phyloP scores from a whole-genome alignment of 2,329 filamentous ascomycete genomes.

The Trichoderma simmonsii region DNA sequence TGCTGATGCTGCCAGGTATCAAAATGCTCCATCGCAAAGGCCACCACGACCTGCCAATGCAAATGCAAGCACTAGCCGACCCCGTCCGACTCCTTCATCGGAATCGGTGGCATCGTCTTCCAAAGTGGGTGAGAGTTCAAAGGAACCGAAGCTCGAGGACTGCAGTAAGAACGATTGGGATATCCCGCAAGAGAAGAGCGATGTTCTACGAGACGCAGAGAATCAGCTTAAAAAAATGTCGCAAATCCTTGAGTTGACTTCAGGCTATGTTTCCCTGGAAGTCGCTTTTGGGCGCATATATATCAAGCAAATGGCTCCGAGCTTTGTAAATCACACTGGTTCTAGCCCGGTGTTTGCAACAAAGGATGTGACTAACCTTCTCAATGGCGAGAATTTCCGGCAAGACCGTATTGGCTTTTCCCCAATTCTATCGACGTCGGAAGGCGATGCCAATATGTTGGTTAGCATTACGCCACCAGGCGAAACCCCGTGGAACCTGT shows the following conservation, averaged over 20 bases:
- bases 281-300: slow-evolving; percentile 32
- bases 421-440: slow-evolving; percentile 28
- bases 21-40: background rate
- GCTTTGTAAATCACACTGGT: slow-evolving; percentile 23
- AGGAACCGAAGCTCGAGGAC: background rate
- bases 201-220: slow-evolving; percentile 20
- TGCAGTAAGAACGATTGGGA: background rate
- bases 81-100: no score
- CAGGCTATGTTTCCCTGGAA: slow-evolving; percentile 27
- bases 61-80: background rate
- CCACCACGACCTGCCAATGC: background rate
- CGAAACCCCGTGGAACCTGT: slow-evolving; percentile 22
- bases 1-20: background rate
- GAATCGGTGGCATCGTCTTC: background rate
- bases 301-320: slow-evolving; percentile 23
- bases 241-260: slow-evolving; percentile 23
- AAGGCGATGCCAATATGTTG: slow-evolving; percentile 27
- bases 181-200: slow-evolving; percentile 4
- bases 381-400: slow-evolving; percentile 15
- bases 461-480: slow-evolving; percentile 18
- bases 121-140: background rate
- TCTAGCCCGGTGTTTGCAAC: slow-evolving; percentile 22
- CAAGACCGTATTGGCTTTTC: slow-evolving; percentile 26
- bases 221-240: slow-evolving; percentile 19
- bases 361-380: slow-evolving; percentile 14